A percentile compares a stretch with the other conserved stretches of the same genome.
phyloP scores from a whole-genome alignment of 2,329 filamentous ascomycete species.

The Apiospora saccharicola region DNA sequence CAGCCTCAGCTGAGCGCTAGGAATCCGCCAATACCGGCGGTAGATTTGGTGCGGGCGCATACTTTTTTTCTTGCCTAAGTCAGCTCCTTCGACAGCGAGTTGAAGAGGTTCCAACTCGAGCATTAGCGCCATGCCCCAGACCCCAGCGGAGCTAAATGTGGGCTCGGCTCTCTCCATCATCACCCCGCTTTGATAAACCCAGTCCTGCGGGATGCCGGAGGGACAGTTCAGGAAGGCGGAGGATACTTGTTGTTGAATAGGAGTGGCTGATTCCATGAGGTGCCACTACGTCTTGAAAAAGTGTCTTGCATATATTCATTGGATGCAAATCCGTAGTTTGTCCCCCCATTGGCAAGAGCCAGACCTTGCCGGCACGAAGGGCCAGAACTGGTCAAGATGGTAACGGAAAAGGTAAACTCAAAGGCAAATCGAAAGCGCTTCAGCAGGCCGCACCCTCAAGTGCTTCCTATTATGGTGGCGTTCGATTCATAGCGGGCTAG shows the following conservation, averaged over 20 bases:
- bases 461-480: neutral
- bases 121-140: slow-evolving; percentile 4
- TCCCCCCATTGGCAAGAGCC: neutral
- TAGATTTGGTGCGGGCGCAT: neutral
- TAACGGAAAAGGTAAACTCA: neutral
- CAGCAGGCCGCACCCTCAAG: slow-evolving; percentile 10
- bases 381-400: neutral
- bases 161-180: slow-evolving; percentile 12
- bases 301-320: neutral
- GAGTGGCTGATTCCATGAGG: neutral
- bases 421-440: neutral
- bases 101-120: neutral
- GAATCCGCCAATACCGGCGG: neutral
- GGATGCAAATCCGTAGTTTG: neutral
- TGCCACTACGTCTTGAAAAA: neutral
- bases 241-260: neutral
- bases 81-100: neutral
- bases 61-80: neutral
- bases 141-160: neutral
- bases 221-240: neutral
- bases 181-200: slow-evolving; percentile 19
- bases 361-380: neutral
- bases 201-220: neutral
- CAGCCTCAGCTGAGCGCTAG: slow-evolving; percentile 14
- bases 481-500: slow-evolving; percentile 1